phyloP scores from a whole-genome alignment of 768 basidiomycete genomes.

The Rhizopogon vesiculosus region DNA sequence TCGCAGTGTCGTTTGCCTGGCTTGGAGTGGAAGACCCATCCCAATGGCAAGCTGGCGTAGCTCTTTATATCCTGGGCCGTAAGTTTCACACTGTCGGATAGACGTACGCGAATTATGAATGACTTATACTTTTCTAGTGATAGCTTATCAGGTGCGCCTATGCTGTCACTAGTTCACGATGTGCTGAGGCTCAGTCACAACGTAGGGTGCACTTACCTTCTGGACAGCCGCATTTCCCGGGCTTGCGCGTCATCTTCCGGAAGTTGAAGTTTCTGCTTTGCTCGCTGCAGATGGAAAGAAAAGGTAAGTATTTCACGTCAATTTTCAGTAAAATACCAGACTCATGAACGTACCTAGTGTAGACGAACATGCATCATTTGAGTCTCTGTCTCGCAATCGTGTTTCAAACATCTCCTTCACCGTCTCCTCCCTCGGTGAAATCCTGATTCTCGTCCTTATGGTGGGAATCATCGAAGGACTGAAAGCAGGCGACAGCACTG shows the following conservation, averaged over 20 bases:
- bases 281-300: constrained; percentile 39
- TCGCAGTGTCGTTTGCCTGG: constrained; percentile 74
- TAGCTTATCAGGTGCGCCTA: constrained; percentile 58
- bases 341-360: constrained; percentile 21
- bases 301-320: constrained; percentile 29
- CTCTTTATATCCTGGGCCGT: constrained; percentile 62
- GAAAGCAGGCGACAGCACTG: constrained; percentile 52
- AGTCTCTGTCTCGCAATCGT: constrained; percentile 65
- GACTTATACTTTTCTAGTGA: constrained; percentile 36
- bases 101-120: neutral
- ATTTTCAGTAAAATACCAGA: neutral
- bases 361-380: constrained; percentile 48
- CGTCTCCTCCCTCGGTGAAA: constrained; percentile 64
- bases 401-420: constrained; percentile 75
- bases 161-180: neutral
- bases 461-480: constrained; percentile 70
- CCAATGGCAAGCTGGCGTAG: constrained; percentile 58
- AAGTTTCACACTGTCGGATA: constrained; percentile 19
- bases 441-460: constrained; percentile 66
- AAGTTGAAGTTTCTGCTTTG: constrained; percentile 51
- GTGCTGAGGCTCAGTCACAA: neutral
- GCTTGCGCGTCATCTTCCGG: constrained; percentile 63
- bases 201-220: constrained; percentile 65
- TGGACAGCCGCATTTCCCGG: constrained; percentile 85
- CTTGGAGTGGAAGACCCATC: constrained; percentile 64